phyloP scores from a whole-genome alignment of 2,329 filamentous ascomycete genomes.

The Cyphellophora attinorum region DNA sequence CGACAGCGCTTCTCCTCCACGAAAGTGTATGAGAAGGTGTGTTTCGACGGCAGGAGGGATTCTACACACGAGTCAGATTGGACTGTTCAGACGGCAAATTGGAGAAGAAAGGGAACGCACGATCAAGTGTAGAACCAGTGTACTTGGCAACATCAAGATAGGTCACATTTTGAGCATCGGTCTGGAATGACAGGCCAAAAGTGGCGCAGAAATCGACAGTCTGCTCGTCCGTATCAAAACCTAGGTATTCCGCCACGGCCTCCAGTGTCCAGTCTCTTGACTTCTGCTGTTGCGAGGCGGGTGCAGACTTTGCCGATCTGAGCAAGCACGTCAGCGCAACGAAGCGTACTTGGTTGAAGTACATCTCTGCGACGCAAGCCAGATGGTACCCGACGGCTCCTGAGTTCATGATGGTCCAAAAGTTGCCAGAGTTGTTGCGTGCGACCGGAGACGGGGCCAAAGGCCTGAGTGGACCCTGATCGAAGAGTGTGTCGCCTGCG shows the following conservation, averaged over 20 bases:
- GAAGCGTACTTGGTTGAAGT: conserved; percentile 50
- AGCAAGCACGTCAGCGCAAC: conserved; percentile 46
- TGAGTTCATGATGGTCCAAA: conserved; percentile 49
- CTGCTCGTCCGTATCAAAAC: conserved; percentile 47
- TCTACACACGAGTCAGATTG: conserved; percentile 14
- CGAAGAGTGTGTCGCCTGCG: conserved; percentile 43
- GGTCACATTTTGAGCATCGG: conserved; percentile 33
- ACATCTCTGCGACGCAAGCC: conserved; percentile 55
- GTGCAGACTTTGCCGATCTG: conserved; percentile 40
- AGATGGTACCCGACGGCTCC: conserved; percentile 50
- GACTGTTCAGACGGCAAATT: conserved; percentile 19
- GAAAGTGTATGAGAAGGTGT: conserved; percentile 42
- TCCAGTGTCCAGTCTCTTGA: conserved; percentile 49
- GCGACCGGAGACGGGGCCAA: conserved; percentile 42
- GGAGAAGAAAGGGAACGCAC: conserved; percentile 25
- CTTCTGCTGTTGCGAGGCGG: conserved; percentile 36
- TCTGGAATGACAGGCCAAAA: conserved; percentile 41
- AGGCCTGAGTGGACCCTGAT: conserved; percentile 42
- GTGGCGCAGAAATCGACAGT: conserved; percentile 43
- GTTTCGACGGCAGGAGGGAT: conserved; percentile 24
- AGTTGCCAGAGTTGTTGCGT: conserved; percentile 48
- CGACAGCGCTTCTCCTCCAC: conserved; percentile 51
- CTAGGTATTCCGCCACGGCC: conserved; percentile 41
- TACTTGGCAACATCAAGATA: conserved; percentile 42
- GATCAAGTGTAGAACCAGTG: conserved; percentile 37